Evolutionary conservation across 805 yeast genomes (phyloP).

Genomic region (Metschnikowia picachoensis): DNA sequence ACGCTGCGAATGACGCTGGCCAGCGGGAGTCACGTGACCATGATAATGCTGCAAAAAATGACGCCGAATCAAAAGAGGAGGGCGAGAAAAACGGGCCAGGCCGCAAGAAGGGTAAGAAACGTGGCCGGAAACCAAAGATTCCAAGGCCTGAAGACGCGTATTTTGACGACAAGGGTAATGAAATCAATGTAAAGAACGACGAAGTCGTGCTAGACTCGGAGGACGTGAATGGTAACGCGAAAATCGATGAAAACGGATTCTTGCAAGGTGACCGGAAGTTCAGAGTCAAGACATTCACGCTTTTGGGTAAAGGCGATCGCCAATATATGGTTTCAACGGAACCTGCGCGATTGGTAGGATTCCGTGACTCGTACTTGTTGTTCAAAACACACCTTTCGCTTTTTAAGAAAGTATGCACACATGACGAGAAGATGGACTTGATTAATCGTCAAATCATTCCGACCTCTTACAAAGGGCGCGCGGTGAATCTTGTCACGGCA

Average conservation of each 20-base stretch:
- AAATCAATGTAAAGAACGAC: slow-evolving; percentile 61
- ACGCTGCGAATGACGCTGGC: slow-evolving; percentile 13
- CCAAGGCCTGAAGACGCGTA: slow-evolving; percentile 38
- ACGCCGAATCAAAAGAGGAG: slow-evolving; percentile 1
- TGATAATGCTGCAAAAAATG: neutral
- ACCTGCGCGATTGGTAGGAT: slow-evolving; percentile 93
- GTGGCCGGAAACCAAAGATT: slow-evolving; percentile 38
- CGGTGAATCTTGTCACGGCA: slow-evolving; percentile 88
- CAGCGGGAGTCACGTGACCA: slow-evolving; percentile 4
- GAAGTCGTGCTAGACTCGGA: slow-evolving; percentile 68
- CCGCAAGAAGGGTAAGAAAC: slow-evolving; percentile 25
- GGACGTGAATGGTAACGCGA: slow-evolving; percentile 75
- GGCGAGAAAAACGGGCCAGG: slow-evolving; percentile 21
- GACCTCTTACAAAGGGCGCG: slow-evolving; percentile 83
- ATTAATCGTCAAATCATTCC: slow-evolving; percentile 81
- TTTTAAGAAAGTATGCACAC: slow-evolving; percentile 67
- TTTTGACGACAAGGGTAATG: slow-evolving; percentile 66
- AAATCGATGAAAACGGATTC: slow-evolving; percentile 65
- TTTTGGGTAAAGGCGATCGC: slow-evolving; percentile 62
- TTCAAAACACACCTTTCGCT: slow-evolving; percentile 82
- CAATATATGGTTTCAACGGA: slow-evolving; percentile 91
- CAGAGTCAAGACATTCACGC: slow-evolving; percentile 65
- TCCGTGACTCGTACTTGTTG: slow-evolving; percentile 83
- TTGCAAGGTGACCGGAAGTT: slow-evolving; percentile 70
- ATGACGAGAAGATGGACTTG: slow-evolving; percentile 77